Conservation (phyloP, 345 rosid species). For the Camelina neglecta region DNA sequence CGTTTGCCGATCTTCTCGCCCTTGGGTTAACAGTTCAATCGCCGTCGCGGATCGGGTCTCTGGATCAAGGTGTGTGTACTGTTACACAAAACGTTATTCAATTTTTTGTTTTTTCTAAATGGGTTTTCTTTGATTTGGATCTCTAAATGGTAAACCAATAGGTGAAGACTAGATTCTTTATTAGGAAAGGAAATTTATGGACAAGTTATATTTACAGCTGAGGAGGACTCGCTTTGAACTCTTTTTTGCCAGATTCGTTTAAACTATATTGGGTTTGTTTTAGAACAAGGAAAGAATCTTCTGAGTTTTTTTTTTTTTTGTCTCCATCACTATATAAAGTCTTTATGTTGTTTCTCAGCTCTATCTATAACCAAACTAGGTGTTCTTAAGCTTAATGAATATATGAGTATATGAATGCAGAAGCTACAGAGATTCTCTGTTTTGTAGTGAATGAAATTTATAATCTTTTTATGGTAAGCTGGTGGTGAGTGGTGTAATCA, state of each 20-base stretch:
- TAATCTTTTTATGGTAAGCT: background rate
- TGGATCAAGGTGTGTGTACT: slow-evolving; percentile 60
- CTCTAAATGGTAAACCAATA: slow-evolving; percentile 33
- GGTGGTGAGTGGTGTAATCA: background rate
- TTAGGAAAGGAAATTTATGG: slow-evolving; percentile 21
- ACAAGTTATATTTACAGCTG: slow-evolving; percentile 3
- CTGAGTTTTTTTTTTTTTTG: too few relatives aligned
- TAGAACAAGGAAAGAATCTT: too few relatives aligned
- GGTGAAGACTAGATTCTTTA: slow-evolving; percentile 3
- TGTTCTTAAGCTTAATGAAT: background rate
- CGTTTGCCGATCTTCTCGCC: slow-evolving; percentile 48
- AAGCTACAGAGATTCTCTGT: background rate
- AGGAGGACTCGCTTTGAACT: background rate
- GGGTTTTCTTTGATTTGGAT: slow-evolving; percentile 28
- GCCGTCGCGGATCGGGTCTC: slow-evolving; percentile 51
- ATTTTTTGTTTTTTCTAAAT: background rate
- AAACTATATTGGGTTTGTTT: background rate
- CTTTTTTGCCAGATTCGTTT: background rate
- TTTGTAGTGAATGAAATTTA: background rate
- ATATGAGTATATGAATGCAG: background rate
- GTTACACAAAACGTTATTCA: background rate
- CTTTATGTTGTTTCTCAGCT: background rate
- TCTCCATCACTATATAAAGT: too few relatives aligned
- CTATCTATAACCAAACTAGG: background rate
- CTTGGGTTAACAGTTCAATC: slow-evolving; percentile 48